Evolutionary conservation across 768 basidiomycete genomes (phyloP).

Genomic region (Lentinula lateritia): DNA sequence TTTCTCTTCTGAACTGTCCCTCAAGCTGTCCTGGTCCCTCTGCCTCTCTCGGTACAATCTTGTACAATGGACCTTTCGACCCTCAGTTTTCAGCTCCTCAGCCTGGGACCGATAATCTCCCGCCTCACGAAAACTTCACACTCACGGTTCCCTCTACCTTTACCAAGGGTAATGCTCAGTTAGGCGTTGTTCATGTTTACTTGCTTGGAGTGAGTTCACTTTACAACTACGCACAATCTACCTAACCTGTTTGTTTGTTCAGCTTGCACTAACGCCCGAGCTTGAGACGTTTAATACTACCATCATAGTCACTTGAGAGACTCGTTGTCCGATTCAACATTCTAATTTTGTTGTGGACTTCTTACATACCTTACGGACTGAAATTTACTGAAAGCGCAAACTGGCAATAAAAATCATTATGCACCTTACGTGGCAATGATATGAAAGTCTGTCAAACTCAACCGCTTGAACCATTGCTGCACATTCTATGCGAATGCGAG

Average conservation of each 20-base stretch:
- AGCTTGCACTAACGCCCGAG: not conserved
- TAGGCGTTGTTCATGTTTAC: conserved; percentile 24
- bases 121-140: conserved; percentile 33
- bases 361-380: not conserved
- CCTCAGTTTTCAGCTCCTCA: not conserved
- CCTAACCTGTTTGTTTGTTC: not conserved
- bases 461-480: too few relatives aligned
- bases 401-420: too few relatives aligned
- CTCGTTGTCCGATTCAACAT: too few relatives aligned
- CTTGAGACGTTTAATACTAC: conserved; percentile 5
- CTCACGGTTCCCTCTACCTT: conserved; percentile 23
- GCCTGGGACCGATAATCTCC: not conserved
- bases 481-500: too few relatives aligned
- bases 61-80: conserved; percentile 31
- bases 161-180: conserved; percentile 17
- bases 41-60: conserved; percentile 21
- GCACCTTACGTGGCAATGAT: too few relatives aligned
- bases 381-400: too few relatives aligned
- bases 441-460: too few relatives aligned
- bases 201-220: conserved; percentile 28
- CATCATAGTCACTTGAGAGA: not conserved
- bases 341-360: too few relatives aligned
- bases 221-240: not conserved
- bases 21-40: not conserved
- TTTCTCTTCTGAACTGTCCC: conserved; percentile 19